Evolutionary conservation across 106 monocot genomes (phyloP), one percentile per base, ranked within the genome.

Genomic region (Allium cepa): DNA sequence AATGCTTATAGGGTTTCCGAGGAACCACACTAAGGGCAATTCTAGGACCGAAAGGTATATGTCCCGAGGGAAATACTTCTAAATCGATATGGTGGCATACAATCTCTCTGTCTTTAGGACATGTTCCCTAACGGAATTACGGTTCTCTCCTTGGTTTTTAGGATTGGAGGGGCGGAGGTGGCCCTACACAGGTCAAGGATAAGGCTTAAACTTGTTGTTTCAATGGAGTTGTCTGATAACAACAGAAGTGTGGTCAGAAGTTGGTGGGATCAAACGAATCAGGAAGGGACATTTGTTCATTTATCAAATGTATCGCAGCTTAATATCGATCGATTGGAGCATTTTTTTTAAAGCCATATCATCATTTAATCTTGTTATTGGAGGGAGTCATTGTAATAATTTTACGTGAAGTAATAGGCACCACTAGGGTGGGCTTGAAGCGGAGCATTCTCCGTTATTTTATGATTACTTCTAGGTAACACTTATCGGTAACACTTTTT

Each of bases 81-180:
- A 36, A 1, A 36, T 36, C 36, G 68, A 87, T 36, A 87, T 83
- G 2, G 83, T 83, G 14, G 87, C 82, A 1, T 86, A 79, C 67
- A 82, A 79, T 26, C 77, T 86, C 1, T 86, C 79, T 14, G 79
- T 82, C 13, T 62, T 82, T 52, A 79, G 74, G 62, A 73, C 48
- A 68, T 78, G 67, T 85, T 80, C 48, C 87, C 82, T 8, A 69
- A 80, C 70, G 86, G 86, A 8, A 79, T 87, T 7, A 82, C 22
- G 12, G 68, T 87, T 9, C 46, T 87, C 4, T 87, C 87, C 2
- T 4, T 36, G 3, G 1, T 4, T 36, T 4, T 36, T 4, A 3
- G 82, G 87, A 82, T 87, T 27, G 87, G 87, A 6, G 87, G 87
- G 15, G 87, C 87, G 26, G 87, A 87, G 51, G 76, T 82, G 28